Percentiles rank a stretch among this genome's conserved stretches.
Evolutionary conservation across 495 filamentous ascomycete genomes (phyloP).

Genomic region (Podospora bellae-mahoneyi): DNA sequence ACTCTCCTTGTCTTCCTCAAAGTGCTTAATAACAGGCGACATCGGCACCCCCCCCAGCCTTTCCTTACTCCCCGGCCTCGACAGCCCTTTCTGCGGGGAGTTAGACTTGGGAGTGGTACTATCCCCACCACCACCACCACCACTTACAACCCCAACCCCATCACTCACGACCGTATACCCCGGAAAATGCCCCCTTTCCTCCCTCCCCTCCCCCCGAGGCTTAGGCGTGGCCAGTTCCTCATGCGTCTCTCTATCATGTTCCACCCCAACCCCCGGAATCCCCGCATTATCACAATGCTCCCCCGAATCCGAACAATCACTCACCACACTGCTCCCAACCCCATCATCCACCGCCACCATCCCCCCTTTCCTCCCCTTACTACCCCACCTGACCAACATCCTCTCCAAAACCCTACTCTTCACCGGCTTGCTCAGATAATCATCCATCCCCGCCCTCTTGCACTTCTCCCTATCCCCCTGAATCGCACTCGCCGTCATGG

Average conservation of each 20-base stretch:
- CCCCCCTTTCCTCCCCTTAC: not conserved
- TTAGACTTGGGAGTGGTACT: not conserved
- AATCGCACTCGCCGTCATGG: slow-evolving; percentile 79
- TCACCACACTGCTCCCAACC: not conserved
- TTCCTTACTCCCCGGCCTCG: not conserved
- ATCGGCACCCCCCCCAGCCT: not conserved
- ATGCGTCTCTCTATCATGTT: not conserved
- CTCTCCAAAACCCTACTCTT: slow-evolving; percentile 64
- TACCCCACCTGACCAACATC: slow-evolving; percentile 62
- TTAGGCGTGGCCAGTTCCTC: not conserved
- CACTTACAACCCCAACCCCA: not conserved
- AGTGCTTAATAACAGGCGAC: not conserved
- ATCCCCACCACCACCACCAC: not conserved
- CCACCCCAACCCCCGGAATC: not conserved
- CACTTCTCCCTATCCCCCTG: slow-evolving; percentile 80
- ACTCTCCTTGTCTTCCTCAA: not conserved
- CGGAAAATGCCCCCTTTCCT: not conserved
- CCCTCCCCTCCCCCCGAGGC: not conserved
- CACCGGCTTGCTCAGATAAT: slow-evolving; percentile 78
- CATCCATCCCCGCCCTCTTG: slow-evolving; percentile 73
- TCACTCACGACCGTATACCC: not conserved
- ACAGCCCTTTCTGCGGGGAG: not conserved
- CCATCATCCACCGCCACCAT: not conserved
- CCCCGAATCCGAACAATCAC: slow-evolving; percentile 6
- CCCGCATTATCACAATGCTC: slow-evolving; percentile 6